A percentile compares a stretch with the other conserved stretches of the same genome.
These are phyloP conservation scores for Coemansia sp. DNA, from an alignment of 192 early-diverging fungal species.

Conservation along the genomic window DNA sequence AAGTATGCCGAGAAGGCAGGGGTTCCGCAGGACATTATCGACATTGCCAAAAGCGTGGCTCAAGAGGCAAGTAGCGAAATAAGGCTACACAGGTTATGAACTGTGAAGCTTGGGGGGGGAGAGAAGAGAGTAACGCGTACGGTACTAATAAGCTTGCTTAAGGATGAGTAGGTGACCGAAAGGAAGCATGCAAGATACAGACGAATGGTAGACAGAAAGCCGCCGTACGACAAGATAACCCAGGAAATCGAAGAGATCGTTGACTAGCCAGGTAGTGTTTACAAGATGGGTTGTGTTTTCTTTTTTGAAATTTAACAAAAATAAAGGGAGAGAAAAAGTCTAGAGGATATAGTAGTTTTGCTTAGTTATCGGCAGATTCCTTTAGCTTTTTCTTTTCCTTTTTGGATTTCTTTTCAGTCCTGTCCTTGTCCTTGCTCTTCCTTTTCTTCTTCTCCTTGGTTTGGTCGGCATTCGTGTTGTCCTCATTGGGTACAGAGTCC, in stretches of 20 bases:
- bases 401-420: conserved; percentile 18
- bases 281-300: too few species aligned
- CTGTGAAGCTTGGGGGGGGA: too few species aligned
- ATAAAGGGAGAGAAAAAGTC: neutral
- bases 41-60: conserved; percentile 45
- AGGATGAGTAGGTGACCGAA: neutral
- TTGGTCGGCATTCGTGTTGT: conserved; percentile 7
- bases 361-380: neutral
- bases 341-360: neutral
- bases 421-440: conserved; percentile 19
- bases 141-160: too few species aligned
- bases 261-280: too few species aligned
- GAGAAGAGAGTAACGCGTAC: too few species aligned
- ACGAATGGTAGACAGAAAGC: neutral
- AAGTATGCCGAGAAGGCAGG: conserved; percentile 34
- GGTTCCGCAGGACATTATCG: conserved; percentile 27
- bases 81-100: neutral
- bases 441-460: conserved; percentile 14
- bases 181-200: neutral
- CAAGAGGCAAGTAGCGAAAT: conserved; percentile 14
- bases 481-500: neutral
- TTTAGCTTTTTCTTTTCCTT: conserved; percentile 21
- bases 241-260: neutral
- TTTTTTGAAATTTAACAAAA: too few species aligned
- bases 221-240: neutral